Conservation (phyloP, 805 yeast genomes). For the Saccharomycopsis sp. region DNA sequence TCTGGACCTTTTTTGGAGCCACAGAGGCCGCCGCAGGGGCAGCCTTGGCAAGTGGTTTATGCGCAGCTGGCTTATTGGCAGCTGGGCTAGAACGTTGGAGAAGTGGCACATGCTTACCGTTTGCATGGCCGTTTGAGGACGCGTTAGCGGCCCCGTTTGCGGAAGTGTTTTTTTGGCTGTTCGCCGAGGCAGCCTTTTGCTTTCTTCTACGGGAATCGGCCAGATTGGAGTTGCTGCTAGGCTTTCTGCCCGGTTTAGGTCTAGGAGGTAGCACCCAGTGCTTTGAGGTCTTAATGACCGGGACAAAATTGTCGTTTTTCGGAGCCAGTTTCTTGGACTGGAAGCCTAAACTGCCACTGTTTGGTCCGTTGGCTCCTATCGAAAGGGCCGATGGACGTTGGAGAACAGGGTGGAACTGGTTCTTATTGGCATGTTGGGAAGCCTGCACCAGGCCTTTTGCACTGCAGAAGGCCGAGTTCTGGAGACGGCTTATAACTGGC, state of each 20-base stretch:
- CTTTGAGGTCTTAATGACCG: constrained; percentile 34
- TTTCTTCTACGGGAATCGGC: constrained; percentile 5
- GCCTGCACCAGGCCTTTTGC: background rate
- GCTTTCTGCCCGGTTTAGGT: constrained; percentile 43
- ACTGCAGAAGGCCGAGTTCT: background rate
- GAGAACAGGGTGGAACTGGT: background rate
- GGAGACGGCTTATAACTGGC: constrained; percentile 12
- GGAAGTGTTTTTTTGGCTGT: background rate
- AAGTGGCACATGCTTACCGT: background rate
- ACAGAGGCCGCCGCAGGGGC: background rate
- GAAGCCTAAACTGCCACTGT: background rate
- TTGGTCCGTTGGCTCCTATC: background rate
- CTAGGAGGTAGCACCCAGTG: constrained; percentile 46
- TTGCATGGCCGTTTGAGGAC: background rate
- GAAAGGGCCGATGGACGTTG: background rate
- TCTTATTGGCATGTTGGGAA: background rate
- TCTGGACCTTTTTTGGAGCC: background rate
- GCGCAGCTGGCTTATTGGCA: background rate
- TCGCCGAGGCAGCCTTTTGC: background rate
- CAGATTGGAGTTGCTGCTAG: constrained; percentile 19
- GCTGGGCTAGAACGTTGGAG: background rate
- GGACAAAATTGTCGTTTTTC: constrained; percentile 4
- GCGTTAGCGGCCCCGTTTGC: background rate
- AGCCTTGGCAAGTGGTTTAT: constrained; percentile 26
- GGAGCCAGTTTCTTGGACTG: background rate